Conservation (phyloP, 1,284 basidiomycete species). For the Lentinula novae-zelandiae region DNA sequence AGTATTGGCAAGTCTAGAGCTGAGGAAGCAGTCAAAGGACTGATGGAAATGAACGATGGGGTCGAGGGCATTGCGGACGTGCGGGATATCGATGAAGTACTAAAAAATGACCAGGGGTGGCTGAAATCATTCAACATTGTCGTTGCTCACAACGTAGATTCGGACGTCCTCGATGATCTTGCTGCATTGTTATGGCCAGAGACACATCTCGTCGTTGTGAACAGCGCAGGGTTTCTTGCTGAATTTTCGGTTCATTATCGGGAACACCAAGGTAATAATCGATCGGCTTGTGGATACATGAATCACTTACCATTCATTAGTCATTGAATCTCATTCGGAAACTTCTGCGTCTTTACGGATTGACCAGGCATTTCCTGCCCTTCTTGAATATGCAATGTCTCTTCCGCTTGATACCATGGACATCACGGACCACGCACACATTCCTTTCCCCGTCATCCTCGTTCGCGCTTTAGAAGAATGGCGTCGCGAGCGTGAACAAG, state of each 20-base stretch:
- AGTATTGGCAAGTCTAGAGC: conserved; percentile 83
- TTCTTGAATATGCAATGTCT: conserved; percentile 68
- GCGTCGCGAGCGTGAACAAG: conserved; percentile 41
- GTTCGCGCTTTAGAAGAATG: conserved; percentile 81
- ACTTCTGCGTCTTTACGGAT: conserved; percentile 81
- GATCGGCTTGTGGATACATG: not conserved
- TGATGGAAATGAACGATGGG: conserved; percentile 86
- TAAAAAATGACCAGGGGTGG: conserved; percentile 51
- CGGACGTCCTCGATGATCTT: conserved; percentile 52
- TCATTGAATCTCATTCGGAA: conserved; percentile 93
- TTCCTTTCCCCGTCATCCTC: conserved; percentile 86
- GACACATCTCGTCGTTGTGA: conserved; percentile 63
- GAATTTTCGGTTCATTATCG: conserved; percentile 85
- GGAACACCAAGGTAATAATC: conserved; percentile 73
- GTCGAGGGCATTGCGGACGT: conserved; percentile 74
- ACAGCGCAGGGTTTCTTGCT: conserved; percentile 86
- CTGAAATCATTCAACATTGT: conserved; percentile 70
- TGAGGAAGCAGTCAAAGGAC: conserved; percentile 71
- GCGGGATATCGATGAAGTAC: conserved; percentile 51
- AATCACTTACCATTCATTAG: conserved; percentile 32
- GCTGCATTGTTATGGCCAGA: conserved; percentile 69
- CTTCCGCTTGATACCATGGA: conserved; percentile 78
- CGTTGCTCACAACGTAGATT: conserved; percentile 78
- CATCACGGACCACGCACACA: conserved; percentile 80
- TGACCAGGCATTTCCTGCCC: conserved; percentile 82